Conservation (phyloP, 306 rosid species). For the Acacia acuminata region DNA sequence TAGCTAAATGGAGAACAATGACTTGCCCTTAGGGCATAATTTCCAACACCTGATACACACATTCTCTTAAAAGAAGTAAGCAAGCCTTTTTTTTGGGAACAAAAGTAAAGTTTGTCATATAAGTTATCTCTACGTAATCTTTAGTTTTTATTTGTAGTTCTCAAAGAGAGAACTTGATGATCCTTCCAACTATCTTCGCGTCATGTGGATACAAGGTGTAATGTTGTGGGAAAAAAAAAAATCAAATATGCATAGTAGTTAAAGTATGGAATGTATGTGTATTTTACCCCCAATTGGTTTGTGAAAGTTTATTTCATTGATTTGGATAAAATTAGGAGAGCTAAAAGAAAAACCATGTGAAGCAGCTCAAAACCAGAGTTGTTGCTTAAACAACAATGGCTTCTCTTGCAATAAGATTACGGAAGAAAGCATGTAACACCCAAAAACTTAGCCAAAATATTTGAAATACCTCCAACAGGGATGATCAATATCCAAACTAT, state of each 20-base stretch:
- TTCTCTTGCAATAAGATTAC: neutral
- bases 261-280: neutral
- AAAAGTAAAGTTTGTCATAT: too few relatives aligned
- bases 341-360: neutral
- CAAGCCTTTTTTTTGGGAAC: too few relatives aligned
- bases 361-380: neutral
- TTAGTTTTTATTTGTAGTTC: constrained; percentile 35
- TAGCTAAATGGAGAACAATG: too few relatives aligned
- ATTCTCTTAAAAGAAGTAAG: constrained; percentile 47
- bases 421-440: constrained; percentile 38
- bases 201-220: constrained; percentile 54
- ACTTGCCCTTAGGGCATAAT: too few relatives aligned
- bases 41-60: constrained; percentile 43
- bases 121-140: too few relatives aligned
- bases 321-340: constrained; percentile 1
- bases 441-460: too few relatives aligned
- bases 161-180: constrained; percentile 40
- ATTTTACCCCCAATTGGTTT: neutral
- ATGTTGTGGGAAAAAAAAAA: neutral
- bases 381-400: neutral
- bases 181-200: constrained; percentile 52
- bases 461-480: too few relatives aligned
- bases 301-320: neutral
- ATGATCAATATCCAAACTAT: too few relatives aligned
- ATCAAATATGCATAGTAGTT: neutral